These are phyloP conservation scores for Solanum clarkiae DNA, from an alignment of 257 asterid genomes.

Conservation along the genomic window DNA sequence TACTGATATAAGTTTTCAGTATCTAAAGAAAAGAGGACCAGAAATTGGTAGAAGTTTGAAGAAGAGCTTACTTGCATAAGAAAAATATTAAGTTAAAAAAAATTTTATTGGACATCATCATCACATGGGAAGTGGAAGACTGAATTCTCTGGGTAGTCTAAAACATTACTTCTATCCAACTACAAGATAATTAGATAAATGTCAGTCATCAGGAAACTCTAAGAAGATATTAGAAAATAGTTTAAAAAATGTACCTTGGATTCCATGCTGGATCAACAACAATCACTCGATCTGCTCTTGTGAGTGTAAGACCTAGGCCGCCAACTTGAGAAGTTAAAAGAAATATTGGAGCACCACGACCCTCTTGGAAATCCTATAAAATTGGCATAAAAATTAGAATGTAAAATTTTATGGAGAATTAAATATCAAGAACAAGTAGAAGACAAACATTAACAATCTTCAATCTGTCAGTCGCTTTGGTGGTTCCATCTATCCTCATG, in stretches of 20 bases:
- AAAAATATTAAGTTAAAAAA: neutral
- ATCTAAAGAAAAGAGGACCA: neutral
- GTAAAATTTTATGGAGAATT: neutral
- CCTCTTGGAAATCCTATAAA: slow-evolving; percentile 87
- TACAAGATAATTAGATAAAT: neutral
- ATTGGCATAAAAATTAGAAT: slow-evolving; percentile 1
- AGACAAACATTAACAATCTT: slow-evolving; percentile 63
- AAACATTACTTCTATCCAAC: neutral
- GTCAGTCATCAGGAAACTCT: neutral
- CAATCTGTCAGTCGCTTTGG: slow-evolving; percentile 66
- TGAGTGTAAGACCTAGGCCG: slow-evolving; percentile 92
- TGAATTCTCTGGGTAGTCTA: neutral
- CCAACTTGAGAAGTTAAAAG: slow-evolving; percentile 96
- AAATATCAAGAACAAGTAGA: slow-evolving; percentile 1
- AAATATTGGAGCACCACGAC: slow-evolving; percentile 64
- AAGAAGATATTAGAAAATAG: neutral
- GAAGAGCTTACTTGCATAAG: neutral
- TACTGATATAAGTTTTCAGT: neutral
- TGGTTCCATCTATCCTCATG: slow-evolving; percentile 85
- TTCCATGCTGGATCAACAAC: slow-evolving; percentile 99
- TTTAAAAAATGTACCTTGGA: slow-evolving; percentile 50
- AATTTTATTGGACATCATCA: neutral
- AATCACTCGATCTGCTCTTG: slow-evolving; percentile 93
- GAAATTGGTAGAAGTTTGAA: neutral
- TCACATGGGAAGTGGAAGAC: neutral